These are phyloP conservation scores for Solanum ossicruentum DNA, from an alignment of 257 asterid genomes.

Conservation along the genomic window DNA sequence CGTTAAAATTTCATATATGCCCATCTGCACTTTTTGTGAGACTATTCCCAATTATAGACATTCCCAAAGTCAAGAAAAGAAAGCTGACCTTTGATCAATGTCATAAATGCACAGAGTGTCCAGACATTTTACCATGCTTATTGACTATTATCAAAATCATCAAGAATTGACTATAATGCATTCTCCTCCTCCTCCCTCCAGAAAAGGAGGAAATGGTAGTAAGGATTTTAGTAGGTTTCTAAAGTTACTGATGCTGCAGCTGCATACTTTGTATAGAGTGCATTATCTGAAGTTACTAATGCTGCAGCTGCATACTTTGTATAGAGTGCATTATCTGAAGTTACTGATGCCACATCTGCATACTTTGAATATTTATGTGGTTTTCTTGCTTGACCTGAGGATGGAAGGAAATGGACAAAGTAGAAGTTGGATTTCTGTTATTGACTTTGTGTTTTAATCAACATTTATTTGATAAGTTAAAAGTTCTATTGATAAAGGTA, in stretches of 20 bases:
- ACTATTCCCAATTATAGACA: neutral
- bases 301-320: neutral
- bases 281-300: neutral
- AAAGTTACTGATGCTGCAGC: neutral
- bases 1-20: neutral
- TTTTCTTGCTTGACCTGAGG: neutral
- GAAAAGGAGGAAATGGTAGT: neutral
- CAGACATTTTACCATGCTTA: neutral
- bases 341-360: neutral
- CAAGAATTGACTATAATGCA: neutral
- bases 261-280: neutral
- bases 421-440: neutral
- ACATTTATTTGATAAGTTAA: neutral
- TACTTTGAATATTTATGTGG: neutral
- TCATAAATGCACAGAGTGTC: neutral
- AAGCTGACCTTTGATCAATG: neutral
- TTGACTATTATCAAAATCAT: neutral
- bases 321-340: neutral
- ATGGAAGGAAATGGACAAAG: neutral
- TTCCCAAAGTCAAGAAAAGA: neutral
- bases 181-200: neutral
- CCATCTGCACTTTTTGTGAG: neutral
- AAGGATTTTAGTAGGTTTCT: neutral
- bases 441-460: neutral
- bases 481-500: neutral